phyloP scores from a whole-genome alignment of 2,329 filamentous ascomycete genomes.

The Paecilomyces sp. region DNA sequence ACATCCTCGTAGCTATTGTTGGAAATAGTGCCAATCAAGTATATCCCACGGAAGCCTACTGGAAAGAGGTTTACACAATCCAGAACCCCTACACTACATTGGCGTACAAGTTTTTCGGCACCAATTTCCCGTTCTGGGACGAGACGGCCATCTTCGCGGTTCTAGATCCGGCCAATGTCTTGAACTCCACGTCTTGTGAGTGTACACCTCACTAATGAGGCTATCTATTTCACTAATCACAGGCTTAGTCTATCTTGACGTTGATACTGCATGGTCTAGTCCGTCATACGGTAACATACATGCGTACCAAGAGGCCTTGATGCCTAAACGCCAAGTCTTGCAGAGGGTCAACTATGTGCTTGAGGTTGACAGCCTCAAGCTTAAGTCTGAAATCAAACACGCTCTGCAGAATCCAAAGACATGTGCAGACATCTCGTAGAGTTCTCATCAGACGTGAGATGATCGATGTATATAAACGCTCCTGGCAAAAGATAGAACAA shows the following conservation, averaged over 20 bases:
- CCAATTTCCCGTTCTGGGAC: constrained; percentile 40
- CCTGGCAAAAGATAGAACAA: not conserved
- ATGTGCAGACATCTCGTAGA: constrained; percentile 1
- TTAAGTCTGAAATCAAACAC: constrained; percentile 32
- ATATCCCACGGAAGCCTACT: constrained; percentile 31
- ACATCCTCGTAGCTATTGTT: constrained; percentile 22
- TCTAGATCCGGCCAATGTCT: constrained; percentile 30
- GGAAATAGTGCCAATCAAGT: constrained; percentile 44
- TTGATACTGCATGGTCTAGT: constrained; percentile 35
- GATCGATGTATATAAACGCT: not conserved
- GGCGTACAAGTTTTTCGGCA: constrained; percentile 32
- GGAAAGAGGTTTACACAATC: constrained; percentile 31
- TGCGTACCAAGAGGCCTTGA: constrained; percentile 34
- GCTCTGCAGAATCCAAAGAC: constrained; percentile 20
- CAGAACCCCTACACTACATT: constrained; percentile 32
- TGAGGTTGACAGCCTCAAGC: constrained; percentile 26
- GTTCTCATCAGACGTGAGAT: not conserved
- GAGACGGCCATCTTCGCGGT: constrained; percentile 37
- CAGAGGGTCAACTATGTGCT: constrained; percentile 35
- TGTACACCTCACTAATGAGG: constrained; percentile 1
- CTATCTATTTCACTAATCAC: too few relatives aligned
- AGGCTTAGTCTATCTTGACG: constrained; percentile 31
- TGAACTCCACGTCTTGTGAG: constrained; percentile 26
- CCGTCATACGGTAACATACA: constrained; percentile 39
- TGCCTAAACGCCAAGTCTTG: constrained; percentile 24